Conservation (phyloP, 2,329 filamentous ascomycete genomes). For the Xylariaceae sp. region DNA sequence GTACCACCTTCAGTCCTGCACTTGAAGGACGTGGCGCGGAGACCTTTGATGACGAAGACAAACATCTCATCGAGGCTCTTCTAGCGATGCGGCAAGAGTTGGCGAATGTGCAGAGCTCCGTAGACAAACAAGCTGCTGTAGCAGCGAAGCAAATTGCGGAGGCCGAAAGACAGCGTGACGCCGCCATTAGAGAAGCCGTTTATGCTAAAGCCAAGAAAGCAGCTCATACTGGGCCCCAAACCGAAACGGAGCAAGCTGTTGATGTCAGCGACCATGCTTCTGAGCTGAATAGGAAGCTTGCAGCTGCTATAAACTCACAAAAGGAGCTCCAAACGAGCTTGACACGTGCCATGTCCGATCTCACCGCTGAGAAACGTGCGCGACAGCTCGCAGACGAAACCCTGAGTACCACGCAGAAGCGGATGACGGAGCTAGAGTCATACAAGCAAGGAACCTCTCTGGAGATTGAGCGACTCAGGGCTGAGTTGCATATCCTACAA, state of each 20-base stretch:
- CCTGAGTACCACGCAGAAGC: constrained; percentile 71
- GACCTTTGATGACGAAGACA: constrained; percentile 85
- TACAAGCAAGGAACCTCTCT: constrained; percentile 78
- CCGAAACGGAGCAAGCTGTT: constrained; percentile 55
- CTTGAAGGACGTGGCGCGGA: constrained; percentile 73
- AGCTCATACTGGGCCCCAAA: constrained; percentile 60
- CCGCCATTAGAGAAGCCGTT: constrained; percentile 88
- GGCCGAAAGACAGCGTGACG: constrained; percentile 88
- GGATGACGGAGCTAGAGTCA: constrained; percentile 75
- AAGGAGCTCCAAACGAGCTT: constrained; percentile 74
- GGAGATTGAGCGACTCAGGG: constrained; percentile 79
- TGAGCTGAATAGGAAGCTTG: constrained; percentile 77
- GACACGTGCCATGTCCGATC: constrained; percentile 62
- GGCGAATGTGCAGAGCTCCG: constrained; percentile 79
- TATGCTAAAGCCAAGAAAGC: constrained; percentile 92
- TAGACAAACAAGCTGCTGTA: constrained; percentile 79
- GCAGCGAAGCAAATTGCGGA: constrained; percentile 89
- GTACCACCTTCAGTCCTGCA: constrained; percentile 61
- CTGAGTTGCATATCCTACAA: constrained; percentile 76
- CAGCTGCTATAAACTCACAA: constrained; percentile 71
- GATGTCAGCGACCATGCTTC: constrained; percentile 54
- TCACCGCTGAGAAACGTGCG: constrained; percentile 75
- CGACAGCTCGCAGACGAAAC: constrained; percentile 86
- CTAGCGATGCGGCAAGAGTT: constrained; percentile 87
- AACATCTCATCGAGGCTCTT: constrained; percentile 85